These are phyloP conservation scores for Suhomyces chickasaworum DNA, from an alignment of 1,139 yeast species.

Conservation along the genomic window DNA sequence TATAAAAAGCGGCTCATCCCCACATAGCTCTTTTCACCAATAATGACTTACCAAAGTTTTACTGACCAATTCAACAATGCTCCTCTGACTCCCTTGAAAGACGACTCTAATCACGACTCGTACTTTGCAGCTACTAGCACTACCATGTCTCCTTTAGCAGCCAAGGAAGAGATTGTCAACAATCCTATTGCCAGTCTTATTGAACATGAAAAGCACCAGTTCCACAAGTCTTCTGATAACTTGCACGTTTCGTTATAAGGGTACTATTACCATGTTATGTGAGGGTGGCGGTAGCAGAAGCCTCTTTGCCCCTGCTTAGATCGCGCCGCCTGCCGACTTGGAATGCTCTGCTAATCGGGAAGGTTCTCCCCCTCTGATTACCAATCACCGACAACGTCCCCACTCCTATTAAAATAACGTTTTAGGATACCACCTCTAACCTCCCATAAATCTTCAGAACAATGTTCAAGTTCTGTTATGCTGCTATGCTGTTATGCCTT, in stretches of 20 bases:
- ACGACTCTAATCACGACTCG: slow-evolving; percentile 13
- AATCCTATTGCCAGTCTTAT: slow-evolving; percentile 22
- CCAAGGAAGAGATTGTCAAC: slow-evolving; percentile 14
- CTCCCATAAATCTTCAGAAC: too few species aligned
- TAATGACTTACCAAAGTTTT: slow-evolving; percentile 20
- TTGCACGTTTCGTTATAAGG: slow-evolving; percentile 33
- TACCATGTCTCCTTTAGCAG: slow-evolving; percentile 12
- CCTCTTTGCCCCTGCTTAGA: too few species aligned
- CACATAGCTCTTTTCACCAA: background rate
- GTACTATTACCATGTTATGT: background rate
- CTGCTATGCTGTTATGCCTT: too few species aligned
- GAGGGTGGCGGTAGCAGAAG: too few species aligned
- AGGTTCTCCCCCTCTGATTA: too few species aligned
- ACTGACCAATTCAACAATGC: slow-evolving; percentile 21
- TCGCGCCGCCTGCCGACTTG: too few species aligned
- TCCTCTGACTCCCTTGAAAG: slow-evolving; percentile 20
- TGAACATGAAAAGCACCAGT: slow-evolving; percentile 25
- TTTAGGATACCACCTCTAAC: too few species aligned
- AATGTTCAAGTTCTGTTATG: too few species aligned
- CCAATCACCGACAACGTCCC: too few species aligned
- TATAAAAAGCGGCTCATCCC: slow-evolving; percentile 2
- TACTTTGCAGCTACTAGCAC: slow-evolving; percentile 15
- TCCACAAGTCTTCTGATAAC: slow-evolving; percentile 33
- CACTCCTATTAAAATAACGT: too few species aligned
- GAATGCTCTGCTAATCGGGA: too few species aligned